Evolutionary conservation across 179 eudicot species (phyloP).

Genomic region (Silene coronaria): DNA sequence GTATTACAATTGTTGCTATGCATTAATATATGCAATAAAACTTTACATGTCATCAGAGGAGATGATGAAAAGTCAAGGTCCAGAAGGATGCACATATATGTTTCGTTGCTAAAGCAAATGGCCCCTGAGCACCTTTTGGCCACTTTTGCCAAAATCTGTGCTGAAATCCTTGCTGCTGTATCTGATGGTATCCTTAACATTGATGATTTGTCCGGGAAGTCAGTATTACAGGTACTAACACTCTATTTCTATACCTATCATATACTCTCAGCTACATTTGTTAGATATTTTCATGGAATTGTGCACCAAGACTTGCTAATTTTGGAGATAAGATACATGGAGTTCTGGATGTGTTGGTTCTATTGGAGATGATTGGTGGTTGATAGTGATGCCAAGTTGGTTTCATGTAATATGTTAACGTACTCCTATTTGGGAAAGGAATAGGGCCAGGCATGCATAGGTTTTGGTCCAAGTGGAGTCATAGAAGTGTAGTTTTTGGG

Average conservation of each 20-base stretch:
- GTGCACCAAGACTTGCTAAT: not conserved
- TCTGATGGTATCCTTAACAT: slow-evolving; percentile 74
- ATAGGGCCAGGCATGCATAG: not conserved
- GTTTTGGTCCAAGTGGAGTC: not conserved
- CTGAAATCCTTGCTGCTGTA: slow-evolving; percentile 90
- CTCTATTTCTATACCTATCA: not conserved
- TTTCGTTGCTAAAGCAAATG: slow-evolving; percentile 90
- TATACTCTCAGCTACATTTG: not conserved
- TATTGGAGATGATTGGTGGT: not conserved
- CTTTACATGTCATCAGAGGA: slow-evolving; percentile 42
- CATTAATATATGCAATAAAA: not conserved
- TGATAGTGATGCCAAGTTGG: not conserved
- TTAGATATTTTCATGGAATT: not conserved
- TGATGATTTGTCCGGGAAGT: slow-evolving; percentile 69
- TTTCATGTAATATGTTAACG: not conserved
- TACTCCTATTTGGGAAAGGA: not conserved
- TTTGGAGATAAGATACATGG: not conserved
- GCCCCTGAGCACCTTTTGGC: slow-evolving; percentile 95
- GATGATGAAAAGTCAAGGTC: slow-evolving; percentile 72
- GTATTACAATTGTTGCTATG: not conserved
- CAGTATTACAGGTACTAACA: slow-evolving; percentile 74
- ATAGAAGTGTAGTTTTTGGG: not conserved
- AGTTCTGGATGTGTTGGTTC: not conserved
- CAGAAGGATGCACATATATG: slow-evolving; percentile 85
- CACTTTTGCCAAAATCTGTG: slow-evolving; percentile 90